Evolutionary conservation across 805 yeast genomes (phyloP), one percentile per base, ranked within the genome.

Genomic region (Pichia cephalocereana): DNA sequence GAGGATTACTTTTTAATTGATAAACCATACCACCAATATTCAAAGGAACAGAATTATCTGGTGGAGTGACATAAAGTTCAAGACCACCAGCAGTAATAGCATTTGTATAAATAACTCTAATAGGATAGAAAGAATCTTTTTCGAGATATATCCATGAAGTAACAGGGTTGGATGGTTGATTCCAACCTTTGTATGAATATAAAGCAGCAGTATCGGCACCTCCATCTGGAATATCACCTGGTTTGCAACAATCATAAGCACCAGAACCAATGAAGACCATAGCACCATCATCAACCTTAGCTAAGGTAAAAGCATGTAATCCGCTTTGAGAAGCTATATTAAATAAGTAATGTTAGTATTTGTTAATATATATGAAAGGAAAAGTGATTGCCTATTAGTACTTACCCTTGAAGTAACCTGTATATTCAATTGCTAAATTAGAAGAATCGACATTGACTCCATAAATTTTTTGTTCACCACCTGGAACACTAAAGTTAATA

Each of bases 211-310:
- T 17, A 7, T 41, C 46, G 26, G 37, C 44, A 39, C 27, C 38
- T n/a, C 41, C 38, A 2, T 26, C 28, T 6, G 47, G 40, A 2
- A 41, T 19, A 11, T 23, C 14, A n/a, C 27, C 42, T 6, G 54
- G 40, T 6, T 41, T 43, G 52, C 70, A 62, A 55, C 75, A 70
- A 23, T 57, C 58, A 28, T 69, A 59, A 14, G 64, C 64, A 43
- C 53, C 57, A 9, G 59, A 61, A 43, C 67, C 67, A 40, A 61
- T 48, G 26, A 52, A 57, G 38, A 68, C 62, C 49, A 58, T 59
- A n/a, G 53, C 63, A 26, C 58, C 54, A 51, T 66, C 69, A 55
- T 65, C 70, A 27, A 57, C 57, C 9, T 43, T 38, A 8, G 30
- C 23, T 7, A 63, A 43, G 9, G 43, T 39, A 38, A 66, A 52